A percentile compares a stretch with the other conserved stretches of the same genome.
phyloP scores from a whole-genome alignment of 352 stramenopile species.

The Pythium myriotylum region DNA sequence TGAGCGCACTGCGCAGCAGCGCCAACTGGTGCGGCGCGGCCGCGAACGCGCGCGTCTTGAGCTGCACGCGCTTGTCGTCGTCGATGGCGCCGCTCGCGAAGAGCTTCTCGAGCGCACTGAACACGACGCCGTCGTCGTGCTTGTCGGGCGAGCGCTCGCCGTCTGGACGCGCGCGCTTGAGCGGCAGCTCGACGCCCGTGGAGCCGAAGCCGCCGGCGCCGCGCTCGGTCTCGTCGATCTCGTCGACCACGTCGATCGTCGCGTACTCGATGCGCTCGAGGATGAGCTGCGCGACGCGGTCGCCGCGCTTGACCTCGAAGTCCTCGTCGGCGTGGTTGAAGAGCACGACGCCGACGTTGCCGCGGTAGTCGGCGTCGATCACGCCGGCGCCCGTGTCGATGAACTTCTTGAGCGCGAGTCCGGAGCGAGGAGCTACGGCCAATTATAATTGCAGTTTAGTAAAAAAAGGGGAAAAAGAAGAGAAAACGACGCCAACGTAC shows the following conservation, averaged over 20 bases:
- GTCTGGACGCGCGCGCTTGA: constrained; percentile 49
- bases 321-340: constrained; percentile 97
- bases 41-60: constrained; percentile 63
- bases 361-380: constrained; percentile 98
- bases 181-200: constrained; percentile 84
- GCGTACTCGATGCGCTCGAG: constrained; percentile 95
- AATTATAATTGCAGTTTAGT: too few relatives aligned
- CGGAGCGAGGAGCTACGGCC: constrained; percentile 78
- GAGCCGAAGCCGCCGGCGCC: constrained; percentile 96
- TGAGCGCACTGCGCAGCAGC: constrained; percentile 55
- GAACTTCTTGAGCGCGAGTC: constrained; percentile 97
- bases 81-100: constrained; percentile 49
- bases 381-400: constrained; percentile 98
- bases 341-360: constrained; percentile 97
- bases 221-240: constrained; percentile 95
- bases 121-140: constrained; percentile 27
- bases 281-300: constrained; percentile 98
- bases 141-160: constrained; percentile 5
- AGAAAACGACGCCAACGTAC: constrained; percentile 33
- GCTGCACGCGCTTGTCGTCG: constrained; percentile 44
- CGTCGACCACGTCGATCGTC: constrained; percentile 90
- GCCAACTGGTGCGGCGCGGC: constrained; percentile 57
- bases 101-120: constrained; percentile 53
- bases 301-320: constrained; percentile 94
- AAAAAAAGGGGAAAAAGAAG: too few relatives aligned